Evolutionary conservation across 169 alveolate genomes (phyloP).

Genomic region (Plasmodium fragile): DNA sequence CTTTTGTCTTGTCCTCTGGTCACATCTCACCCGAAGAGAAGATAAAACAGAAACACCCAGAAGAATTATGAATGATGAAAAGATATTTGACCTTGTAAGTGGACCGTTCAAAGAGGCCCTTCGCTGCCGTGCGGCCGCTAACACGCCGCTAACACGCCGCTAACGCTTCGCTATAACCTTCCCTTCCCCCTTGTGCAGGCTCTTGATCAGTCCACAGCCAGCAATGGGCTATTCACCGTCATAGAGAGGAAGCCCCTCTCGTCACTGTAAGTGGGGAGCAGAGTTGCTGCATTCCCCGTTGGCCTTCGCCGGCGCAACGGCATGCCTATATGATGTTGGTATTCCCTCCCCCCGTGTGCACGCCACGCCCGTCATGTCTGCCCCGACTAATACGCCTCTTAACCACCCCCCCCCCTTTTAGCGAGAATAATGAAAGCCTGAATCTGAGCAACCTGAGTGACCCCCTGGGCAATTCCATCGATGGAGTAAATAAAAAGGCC

Average conservation of each 20-base stretch:
- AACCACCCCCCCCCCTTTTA: not conserved
- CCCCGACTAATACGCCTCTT: not conserved
- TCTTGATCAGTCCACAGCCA: conserved; percentile 53
- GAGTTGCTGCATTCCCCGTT: not conserved
- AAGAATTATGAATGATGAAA: conserved; percentile 63
- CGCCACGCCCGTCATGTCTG: not conserved
- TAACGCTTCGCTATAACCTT: too few species aligned
- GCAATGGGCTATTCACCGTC: conserved; percentile 71
- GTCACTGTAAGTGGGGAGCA: conserved; percentile 38
- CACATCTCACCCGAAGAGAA: not conserved
- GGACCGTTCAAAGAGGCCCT: not conserved
- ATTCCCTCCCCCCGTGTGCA: not conserved
- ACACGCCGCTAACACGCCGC: not conserved
- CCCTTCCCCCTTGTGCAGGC: conserved; percentile 11
- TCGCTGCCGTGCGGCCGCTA: not conserved
- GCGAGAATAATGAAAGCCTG: conserved; percentile 55
- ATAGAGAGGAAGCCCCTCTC: conserved; percentile 68
- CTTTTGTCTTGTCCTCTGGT: not conserved
- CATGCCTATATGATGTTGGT: not conserved
- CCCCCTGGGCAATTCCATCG: conserved; percentile 20
- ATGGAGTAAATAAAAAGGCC: not conserved
- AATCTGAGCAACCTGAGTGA: conserved; percentile 37
- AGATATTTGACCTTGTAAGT: conserved; percentile 52
- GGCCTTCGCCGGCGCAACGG: not conserved
- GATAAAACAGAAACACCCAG: not conserved